Evolutionary conservation across 225 moss, liverwort and hornwort species (phyloP).

Genomic region (Anthoceros angustus): DNA sequence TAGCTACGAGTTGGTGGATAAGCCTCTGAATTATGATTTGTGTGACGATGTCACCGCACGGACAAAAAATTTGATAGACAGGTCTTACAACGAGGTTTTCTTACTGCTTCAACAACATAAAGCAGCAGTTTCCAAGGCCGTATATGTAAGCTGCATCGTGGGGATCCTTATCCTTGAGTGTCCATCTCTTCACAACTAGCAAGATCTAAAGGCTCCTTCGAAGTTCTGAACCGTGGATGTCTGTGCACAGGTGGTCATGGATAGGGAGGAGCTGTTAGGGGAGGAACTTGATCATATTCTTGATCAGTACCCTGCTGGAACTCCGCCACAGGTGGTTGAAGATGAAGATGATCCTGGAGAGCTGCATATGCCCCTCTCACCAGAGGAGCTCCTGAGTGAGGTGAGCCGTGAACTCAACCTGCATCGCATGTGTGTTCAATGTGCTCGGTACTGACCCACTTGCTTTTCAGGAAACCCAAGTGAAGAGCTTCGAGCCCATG

Average conservation of each 20-base stretch:
- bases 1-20: constrained; percentile 63
- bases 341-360: constrained; percentile 85
- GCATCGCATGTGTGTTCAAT: neutral
- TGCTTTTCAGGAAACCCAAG: constrained; percentile 11
- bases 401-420: constrained; percentile 10
- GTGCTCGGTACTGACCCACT: neutral
- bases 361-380: constrained; percentile 20
- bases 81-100: constrained; percentile 57
- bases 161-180: neutral
- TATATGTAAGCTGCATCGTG: constrained; percentile 24
- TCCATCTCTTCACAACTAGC: no score
- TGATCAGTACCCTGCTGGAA: constrained; percentile 65
- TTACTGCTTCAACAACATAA: constrained; percentile 71
- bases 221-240: neutral
- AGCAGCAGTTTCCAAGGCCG: constrained; percentile 68
- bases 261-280: constrained; percentile 85
- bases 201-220: neutral
- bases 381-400: constrained; percentile 10
- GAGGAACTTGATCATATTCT: constrained; percentile 84
- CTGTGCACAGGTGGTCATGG: constrained; percentile 60
- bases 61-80: constrained; percentile 67
- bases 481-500: constrained; percentile 8
- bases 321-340: constrained; percentile 47
- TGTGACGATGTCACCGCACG: constrained; percentile 61
- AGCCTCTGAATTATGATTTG: constrained; percentile 60